Evolutionary conservation across 225 moss, liverwort and hornwort genomes (phyloP).

Genomic region (Ulota crispa): DNA sequence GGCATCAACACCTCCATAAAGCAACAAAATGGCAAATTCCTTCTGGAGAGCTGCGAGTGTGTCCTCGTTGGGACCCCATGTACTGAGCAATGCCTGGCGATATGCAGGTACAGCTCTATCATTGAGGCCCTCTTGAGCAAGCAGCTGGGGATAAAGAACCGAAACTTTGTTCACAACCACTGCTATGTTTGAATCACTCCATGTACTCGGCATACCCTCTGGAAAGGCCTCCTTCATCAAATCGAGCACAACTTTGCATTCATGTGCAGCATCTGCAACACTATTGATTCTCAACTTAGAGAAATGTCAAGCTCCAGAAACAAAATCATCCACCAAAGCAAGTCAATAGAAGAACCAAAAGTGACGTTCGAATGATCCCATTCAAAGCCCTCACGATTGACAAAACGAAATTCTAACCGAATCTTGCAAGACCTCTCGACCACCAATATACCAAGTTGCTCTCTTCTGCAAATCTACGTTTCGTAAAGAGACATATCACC

Average conservation of each 20-base stretch:
- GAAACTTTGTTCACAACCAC: conserved; percentile 58
- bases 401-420: not conserved
- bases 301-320: not conserved
- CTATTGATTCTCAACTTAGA: conserved; percentile 1
- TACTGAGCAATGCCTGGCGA: conserved; percentile 73
- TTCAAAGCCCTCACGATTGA: not conserved
- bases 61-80: conserved; percentile 51
- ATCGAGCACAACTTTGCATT: conserved; percentile 72
- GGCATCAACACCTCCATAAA: conserved; percentile 80
- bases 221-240: conserved; percentile 74
- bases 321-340: not conserved
- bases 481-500: not conserved
- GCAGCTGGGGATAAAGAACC: conserved; percentile 66
- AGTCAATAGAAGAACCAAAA: conserved; percentile 1
- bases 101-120: conserved; percentile 75
- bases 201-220: conserved; percentile 65
- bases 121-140: conserved; percentile 58
- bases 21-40: conserved; percentile 80
- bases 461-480: conserved; percentile 9
- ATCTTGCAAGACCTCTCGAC: not conserved
- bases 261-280: conserved; percentile 72
- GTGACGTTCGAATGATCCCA: not conserved
- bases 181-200: conserved; percentile 57
- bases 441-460: not conserved
- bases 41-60: conserved; percentile 64